Base-by-base conservation (phyloP, 106 monocot species). In the Gastrodia elata region DNA sequence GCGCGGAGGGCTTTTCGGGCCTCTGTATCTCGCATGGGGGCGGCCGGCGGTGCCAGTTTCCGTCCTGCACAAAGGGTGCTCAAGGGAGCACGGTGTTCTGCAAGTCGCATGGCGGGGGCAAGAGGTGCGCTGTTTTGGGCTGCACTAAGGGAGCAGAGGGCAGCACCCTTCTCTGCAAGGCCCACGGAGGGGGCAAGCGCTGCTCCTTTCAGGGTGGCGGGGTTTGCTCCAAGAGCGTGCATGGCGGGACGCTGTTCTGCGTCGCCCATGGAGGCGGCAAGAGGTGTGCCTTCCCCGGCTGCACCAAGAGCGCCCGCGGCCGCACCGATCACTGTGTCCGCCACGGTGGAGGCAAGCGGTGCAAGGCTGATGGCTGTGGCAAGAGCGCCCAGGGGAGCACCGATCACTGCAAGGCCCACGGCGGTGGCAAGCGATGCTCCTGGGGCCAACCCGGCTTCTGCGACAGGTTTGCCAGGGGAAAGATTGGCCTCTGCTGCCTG, bases 221-320 rank as follows among this genome's bases (percentile, higher is more conserved):
- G 24, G 64, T 48, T 41, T 85, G 85, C 69, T 71, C 85, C 11
- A 85, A 85, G 55, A 82, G 85, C 15, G 85, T 85, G 36, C 85
- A 85, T 77, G 85, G 85, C 26, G 85, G 85, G 27, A 85, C 85
- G 2, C 72, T 35, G 46, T 82, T 79, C 69, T 85, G 85, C 55
- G 85, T 85, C 11, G 85, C 85, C 1, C 85, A 85, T 79, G 85
- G 85, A 46, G 85, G 85, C 18, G 85, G 85, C 32, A 85, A 85
- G 82, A 85, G 85, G 76, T 85, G 85, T 46, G 79, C 85, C 3
- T 79, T 78, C 18, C 79, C 64, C n/a, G 82, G 68, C 14, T 85
- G 85, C 64, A 82, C 79, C 3, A 85, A 81, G 70, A 82, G 82
- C 42, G 85, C 82, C 18, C 65, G 85, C 30, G 85, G 84, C 32